Conservation (phyloP, 2,329 filamentous ascomycete genomes). For the Colletotrichum sublineola region DNA sequence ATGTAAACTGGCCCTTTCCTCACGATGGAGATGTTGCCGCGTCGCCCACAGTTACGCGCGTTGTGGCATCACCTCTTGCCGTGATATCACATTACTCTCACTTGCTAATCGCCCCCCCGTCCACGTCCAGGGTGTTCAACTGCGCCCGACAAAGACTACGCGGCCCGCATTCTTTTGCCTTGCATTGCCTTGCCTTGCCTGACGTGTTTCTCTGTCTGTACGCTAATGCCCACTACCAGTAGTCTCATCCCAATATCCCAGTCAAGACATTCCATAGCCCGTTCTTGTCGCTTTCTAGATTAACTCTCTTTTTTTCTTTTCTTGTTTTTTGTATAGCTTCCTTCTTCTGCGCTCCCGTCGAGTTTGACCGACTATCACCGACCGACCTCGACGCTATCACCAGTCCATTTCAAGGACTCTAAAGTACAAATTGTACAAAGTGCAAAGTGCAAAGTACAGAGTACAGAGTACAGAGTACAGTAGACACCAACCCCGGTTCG, state of each 20-base stretch:
- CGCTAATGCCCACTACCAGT: conserved; percentile 30
- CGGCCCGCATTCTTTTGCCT: background rate
- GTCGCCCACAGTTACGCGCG: conserved; percentile 9
- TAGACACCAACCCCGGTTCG: conserved; percentile 6
- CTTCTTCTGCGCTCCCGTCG: background rate
- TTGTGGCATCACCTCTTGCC: conserved; percentile 8
- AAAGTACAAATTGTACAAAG: no score
- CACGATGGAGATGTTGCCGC: background rate
- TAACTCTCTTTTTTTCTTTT: conserved; percentile 16
- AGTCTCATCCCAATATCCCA: conserved; percentile 30
- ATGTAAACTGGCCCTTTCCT: no score
- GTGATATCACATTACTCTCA: background rate
- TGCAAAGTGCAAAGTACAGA: background rate
- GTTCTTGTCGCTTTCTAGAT: conserved; percentile 37
- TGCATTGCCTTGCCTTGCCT: conserved; percentile 2
- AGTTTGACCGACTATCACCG: background rate
- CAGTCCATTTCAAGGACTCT: background rate
- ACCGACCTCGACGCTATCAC: conserved; percentile 1
- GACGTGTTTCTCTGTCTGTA: conserved; percentile 5
- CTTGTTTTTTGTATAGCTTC: background rate
- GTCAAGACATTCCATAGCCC: conserved; percentile 36
- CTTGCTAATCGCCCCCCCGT: background rate
- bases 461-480: background rate
- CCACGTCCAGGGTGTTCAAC: background rate
- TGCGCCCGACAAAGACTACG: conserved; percentile 1